Conservation (phyloP, 768 basidiomycete genomes). For the Sporobolomyces phaffii region DNA sequence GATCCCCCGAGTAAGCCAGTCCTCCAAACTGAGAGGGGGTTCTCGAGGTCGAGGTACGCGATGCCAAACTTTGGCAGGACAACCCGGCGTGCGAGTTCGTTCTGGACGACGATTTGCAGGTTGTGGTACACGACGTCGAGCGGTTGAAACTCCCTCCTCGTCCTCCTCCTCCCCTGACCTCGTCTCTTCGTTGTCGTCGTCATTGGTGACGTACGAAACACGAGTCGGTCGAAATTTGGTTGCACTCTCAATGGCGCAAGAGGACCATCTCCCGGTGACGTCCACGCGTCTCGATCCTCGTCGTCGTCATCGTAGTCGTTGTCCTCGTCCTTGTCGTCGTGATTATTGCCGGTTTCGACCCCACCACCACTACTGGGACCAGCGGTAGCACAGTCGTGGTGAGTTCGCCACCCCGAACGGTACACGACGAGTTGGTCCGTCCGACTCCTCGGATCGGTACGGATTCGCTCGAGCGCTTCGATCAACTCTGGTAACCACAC, state of each 20-base stretch:
- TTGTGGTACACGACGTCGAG: conserved; percentile 37
- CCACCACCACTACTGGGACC: too few species aligned
- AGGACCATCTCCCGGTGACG: conserved; percentile 31
- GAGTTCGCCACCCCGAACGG: conserved; percentile 17
- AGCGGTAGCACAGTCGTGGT: not conserved
- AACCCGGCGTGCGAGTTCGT: conserved; percentile 19
- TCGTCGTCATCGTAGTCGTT: too few species aligned
- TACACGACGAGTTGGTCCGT: conserved; percentile 37
- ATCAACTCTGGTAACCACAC: conserved; percentile 41
- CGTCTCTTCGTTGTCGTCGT: too few species aligned
- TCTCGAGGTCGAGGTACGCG: conserved; percentile 40
- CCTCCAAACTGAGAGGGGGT: conserved; percentile 35
- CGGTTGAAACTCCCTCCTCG: not conserved
- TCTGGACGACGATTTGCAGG: conserved; percentile 39
- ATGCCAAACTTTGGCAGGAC: conserved; percentile 35
- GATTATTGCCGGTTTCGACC: too few species aligned
- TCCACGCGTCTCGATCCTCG: not conserved
- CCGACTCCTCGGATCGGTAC: conserved; percentile 15
- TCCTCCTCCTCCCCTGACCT: too few species aligned
- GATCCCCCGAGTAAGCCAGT: conserved; percentile 36
- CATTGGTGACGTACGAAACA: too few species aligned
- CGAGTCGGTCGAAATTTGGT: conserved; percentile 17
- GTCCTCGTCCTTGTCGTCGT: too few species aligned
- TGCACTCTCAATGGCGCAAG: conserved; percentile 1
- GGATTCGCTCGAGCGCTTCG: conserved; percentile 27